These are phyloP conservation scores for Aspergillus sclerotioniger DNA, from an alignment of 495 filamentous ascomycete genomes.

Conservation along the genomic window DNA sequence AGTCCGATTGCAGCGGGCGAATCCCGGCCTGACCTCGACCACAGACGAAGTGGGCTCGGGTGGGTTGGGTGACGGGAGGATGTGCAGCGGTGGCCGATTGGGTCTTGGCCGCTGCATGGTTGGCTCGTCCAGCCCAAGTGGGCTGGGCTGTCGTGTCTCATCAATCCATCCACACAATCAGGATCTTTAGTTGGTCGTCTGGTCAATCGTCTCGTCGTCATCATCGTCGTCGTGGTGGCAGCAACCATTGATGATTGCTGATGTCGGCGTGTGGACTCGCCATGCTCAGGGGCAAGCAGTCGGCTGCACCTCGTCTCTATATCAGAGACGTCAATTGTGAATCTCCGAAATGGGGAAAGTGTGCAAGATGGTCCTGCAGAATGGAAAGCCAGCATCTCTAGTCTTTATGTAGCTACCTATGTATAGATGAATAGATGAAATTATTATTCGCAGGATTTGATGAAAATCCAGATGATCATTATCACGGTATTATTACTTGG, in stretches of 20 bases:
- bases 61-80: conserved; percentile 21
- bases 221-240: not conserved
- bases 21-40: conserved; percentile 15
- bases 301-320: not conserved
- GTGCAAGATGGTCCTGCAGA: not conserved
- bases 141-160: conserved; percentile 24
- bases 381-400: not conserved
- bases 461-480: no score
- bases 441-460: no score
- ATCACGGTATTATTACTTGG: not conserved
- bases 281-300: not conserved
- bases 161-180: conserved; percentile 17
- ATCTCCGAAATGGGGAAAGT: not conserved
- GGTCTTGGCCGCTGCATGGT: conserved; percentile 19
- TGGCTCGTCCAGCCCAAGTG: conserved; percentile 11
- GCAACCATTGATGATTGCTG: not conserved
- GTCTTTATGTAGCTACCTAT: not conserved
- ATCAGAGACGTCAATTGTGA: not conserved
- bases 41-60: conserved; percentile 15
- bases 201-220: not conserved
- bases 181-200: conserved; percentile 13
- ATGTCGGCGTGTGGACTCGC: not conserved
- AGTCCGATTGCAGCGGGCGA: conserved; percentile 11
- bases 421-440: no score
- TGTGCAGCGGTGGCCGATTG: conserved; percentile 20